Evolutionary conservation across 2,329 filamentous ascomycete genomes (phyloP).

Genomic region (Clarireedia monteithiana): DNA sequence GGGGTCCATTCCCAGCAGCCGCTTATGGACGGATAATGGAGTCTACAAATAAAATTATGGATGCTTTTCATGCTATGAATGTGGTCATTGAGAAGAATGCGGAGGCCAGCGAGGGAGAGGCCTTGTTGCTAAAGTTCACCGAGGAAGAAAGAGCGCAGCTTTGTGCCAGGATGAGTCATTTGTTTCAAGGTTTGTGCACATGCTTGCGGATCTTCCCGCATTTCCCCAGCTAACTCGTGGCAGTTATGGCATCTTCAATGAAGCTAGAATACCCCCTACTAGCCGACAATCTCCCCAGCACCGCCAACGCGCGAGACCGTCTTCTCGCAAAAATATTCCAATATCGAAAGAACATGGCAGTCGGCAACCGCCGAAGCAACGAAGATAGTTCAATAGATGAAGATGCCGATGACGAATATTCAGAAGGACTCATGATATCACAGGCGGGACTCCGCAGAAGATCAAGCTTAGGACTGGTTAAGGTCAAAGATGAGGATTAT

Average conservation of each 20-base stretch:
- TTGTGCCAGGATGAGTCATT: slow-evolving; percentile 83
- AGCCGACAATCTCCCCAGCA: slow-evolving; percentile 78
- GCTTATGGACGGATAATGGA: slow-evolving; percentile 68
- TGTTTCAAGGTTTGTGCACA: slow-evolving; percentile 43
- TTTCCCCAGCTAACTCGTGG: slow-evolving; percentile 14
- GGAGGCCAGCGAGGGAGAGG: slow-evolving; percentile 69
- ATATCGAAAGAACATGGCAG: slow-evolving; percentile 57
- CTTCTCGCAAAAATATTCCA: slow-evolving; percentile 81
- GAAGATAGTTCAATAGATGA: slow-evolving; percentile 7
- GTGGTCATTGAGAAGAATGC: slow-evolving; percentile 79
- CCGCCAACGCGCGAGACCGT: slow-evolving; percentile 71
- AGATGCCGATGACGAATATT: slow-evolving; percentile 5
- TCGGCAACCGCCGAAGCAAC: not conserved
- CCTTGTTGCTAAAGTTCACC: slow-evolving; percentile 72
- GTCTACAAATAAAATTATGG: slow-evolving; percentile 76
- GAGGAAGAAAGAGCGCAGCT: slow-evolving; percentile 70
- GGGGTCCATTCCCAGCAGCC: slow-evolving; percentile 74
- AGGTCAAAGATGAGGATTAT: slow-evolving; percentile 70
- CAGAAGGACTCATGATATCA: not conserved
- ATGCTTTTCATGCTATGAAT: slow-evolving; percentile 95
- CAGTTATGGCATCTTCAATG: slow-evolving; percentile 81
- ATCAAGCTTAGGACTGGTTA: slow-evolving; percentile 6
- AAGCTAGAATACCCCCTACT: slow-evolving; percentile 84
- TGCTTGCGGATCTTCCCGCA: not conserved
- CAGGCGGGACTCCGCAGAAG: slow-evolving; percentile 13